Conservation (phyloP, 2,329 filamentous ascomycete species). For the Leptographium radiaticola region DNA sequence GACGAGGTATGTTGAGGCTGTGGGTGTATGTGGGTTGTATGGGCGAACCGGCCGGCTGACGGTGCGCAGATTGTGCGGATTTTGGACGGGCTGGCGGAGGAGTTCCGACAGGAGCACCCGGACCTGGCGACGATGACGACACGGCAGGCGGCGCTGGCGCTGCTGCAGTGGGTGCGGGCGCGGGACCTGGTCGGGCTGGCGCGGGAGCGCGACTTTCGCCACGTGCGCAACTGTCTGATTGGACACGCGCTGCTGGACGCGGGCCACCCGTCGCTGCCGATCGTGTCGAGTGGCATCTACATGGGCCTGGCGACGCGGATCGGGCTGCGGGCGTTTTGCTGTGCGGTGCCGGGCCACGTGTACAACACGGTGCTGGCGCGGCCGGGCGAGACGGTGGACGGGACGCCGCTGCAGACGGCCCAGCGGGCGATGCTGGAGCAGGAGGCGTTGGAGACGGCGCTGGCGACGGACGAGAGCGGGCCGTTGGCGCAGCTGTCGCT, state of each 20-base stretch:
- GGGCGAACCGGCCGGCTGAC: too few relatives aligned
- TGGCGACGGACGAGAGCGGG: slow-evolving; percentile 21
- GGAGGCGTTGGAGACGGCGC: too few relatives aligned
- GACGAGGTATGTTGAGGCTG: slow-evolving; percentile 42
- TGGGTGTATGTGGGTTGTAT: not conserved
- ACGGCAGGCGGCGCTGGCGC: slow-evolving; percentile 51
- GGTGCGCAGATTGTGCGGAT: slow-evolving; percentile 19
- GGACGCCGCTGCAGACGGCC: slow-evolving; percentile 17
- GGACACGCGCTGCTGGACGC: slow-evolving; percentile 63
- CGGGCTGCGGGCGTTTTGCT: slow-evolving; percentile 64
- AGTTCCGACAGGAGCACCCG: slow-evolving; percentile 40
- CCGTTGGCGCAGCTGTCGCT: not conserved
- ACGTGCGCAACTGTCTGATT: slow-evolving; percentile 77
- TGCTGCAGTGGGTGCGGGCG: slow-evolving; percentile 57
- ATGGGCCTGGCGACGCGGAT: slow-evolving; percentile 64
- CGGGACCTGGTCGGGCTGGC: slow-evolving; percentile 39
- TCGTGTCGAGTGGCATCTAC: slow-evolving; percentile 80
- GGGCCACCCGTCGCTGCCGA: slow-evolving; percentile 66
- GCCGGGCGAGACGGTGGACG: slow-evolving; percentile 47
- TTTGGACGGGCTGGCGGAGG: slow-evolving; percentile 49
- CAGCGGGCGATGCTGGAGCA: not conserved
- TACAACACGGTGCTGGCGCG: slow-evolving; percentile 62
- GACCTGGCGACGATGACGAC: slow-evolving; percentile 43
- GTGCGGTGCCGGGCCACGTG: slow-evolving; percentile 74
- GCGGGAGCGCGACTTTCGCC: slow-evolving; percentile 44